Conservation (phyloP, 2,329 filamentous ascomycete species). For the Fusarium solani-melongenae region DNA sequence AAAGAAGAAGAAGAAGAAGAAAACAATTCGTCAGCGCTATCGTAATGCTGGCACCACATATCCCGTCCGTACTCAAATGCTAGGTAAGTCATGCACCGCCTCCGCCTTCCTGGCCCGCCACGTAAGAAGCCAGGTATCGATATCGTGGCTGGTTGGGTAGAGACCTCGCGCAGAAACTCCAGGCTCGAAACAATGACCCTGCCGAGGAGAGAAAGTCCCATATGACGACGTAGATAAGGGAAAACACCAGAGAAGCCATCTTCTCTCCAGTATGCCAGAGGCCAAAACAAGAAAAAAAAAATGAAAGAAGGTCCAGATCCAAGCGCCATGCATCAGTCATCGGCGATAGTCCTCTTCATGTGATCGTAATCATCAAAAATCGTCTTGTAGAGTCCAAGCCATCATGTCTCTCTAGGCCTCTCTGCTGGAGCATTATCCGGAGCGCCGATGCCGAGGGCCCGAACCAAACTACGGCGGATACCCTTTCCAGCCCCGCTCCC, state of each 20-base stretch:
- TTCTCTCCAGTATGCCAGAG: conserved; percentile 7
- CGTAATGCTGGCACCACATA: conserved; percentile 19
- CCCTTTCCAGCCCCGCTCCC: conserved; percentile 48
- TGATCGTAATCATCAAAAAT: conserved; percentile 32
- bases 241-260: conserved; percentile 1
- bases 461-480: conserved; percentile 59
- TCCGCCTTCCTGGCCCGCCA: conserved; percentile 6
- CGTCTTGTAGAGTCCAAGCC: conserved; percentile 5
- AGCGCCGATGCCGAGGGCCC: conserved; percentile 55
- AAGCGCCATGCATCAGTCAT: conserved; percentile 29
- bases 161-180: conserved; percentile 23
- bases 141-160: conserved; percentile 2
- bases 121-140: conserved; percentile 3
- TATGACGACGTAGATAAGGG: conserved; percentile 10
- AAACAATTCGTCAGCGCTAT: conserved; percentile 10
- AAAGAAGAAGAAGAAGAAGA: neutral
- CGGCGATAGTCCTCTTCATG: conserved; percentile 19
- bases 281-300: conserved; percentile 10
- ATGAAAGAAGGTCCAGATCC: conserved; percentile 13
- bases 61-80: conserved; percentile 22
- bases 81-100: neutral
- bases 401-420: conserved; percentile 18
- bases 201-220: neutral
- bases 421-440: conserved; percentile 31
- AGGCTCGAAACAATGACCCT: neutral